Base-by-base conservation (phyloP, 2,329 filamentous ascomycete species). In the Botrytis porri region DNA sequence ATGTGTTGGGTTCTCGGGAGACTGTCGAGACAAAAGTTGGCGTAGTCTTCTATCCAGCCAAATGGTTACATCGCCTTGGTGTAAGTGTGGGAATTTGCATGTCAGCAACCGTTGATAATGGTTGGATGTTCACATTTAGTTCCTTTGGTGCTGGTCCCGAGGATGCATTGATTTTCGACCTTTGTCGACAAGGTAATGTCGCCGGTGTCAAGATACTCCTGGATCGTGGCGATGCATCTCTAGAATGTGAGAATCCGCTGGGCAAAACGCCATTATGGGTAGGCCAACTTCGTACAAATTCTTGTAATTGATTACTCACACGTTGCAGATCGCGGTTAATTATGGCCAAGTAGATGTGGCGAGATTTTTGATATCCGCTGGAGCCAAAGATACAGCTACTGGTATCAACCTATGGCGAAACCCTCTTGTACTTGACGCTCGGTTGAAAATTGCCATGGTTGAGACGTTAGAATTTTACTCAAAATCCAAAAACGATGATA, bases 131-230 rank as follows among this genome's bases (percentile, higher is more conserved):
- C 16, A 29, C 41, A 45, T 61, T 70, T 16, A 32, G 8, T 4
- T 48, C 67, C 9, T 70, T 61, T 35, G 39, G 29, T 20, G 67
- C 54, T 10, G 39, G 39, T 48, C 67, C 67, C 4, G 29, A 70
- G 9, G 67, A 70, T 45, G 29, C 67, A 9, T 43, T 70, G n/a
- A 61, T 61, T 4, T 70, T 70, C 43, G 67, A 70, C n/a, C 54
- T 48, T 35, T 70, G 67, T 32, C 54, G 54, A 59, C 54, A 43
- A n/a, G 57, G 57, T 12, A 70, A 37, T 61, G 54, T 61, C n/a
- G 67, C 67, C 25, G 67, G 67, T n/a, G n/a, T 70, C n/a, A 70
- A 61, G 6, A 70, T 70, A 12, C 54, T 70, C 20, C n/a, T 70
- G 32, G 29, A 48, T 39, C 67, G 67, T 45, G 54, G 51, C 16